A percentile compares a stretch with the other conserved stretches of the same genome.
Conservation (phyloP, 805 yeast species). For the Myxozyma vanderwaltii region DNA sequence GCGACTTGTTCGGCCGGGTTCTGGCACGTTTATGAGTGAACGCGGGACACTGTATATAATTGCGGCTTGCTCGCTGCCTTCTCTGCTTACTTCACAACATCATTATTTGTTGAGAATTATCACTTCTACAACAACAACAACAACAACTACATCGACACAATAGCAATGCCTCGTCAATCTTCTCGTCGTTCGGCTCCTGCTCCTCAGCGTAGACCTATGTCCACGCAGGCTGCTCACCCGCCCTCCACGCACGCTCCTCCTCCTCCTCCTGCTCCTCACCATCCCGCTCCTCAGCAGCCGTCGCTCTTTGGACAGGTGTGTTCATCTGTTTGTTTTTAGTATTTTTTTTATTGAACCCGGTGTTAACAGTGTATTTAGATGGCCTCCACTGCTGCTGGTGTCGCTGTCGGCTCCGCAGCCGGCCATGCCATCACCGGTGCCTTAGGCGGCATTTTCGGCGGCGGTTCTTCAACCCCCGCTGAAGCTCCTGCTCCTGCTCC, state of each 20-base stretch:
- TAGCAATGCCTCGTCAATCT: conserved; percentile 35
- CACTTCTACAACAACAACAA: too few species aligned
- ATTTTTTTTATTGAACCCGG: neutral
- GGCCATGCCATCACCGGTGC: conserved; percentile 98
- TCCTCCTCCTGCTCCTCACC: conserved; percentile 49
- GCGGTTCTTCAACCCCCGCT: conserved; percentile 62
- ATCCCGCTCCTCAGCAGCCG: conserved; percentile 49
- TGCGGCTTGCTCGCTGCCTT: too few species aligned
- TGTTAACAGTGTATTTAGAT: conserved; percentile 58
- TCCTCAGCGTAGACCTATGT: conserved; percentile 60
- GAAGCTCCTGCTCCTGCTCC: conserved; percentile 52
- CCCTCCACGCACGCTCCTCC: conserved; percentile 44
- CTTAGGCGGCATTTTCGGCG: conserved; percentile 83
- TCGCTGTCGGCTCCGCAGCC: conserved; percentile 95
- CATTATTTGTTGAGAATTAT: too few species aligned
- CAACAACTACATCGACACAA: neutral
- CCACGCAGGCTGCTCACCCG: conserved; percentile 59
- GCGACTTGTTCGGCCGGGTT: conserved; percentile 1
- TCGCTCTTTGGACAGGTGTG: conserved; percentile 47
- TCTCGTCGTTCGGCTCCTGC: conserved; percentile 43
- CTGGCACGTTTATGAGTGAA: conserved; percentile 8
- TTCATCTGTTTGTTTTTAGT: neutral
- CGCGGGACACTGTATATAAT: too few species aligned
- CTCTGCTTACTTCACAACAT: too few species aligned
- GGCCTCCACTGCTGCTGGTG: conserved; percentile 99